Conservation (phyloP, 352 stramenopile genomes). For the Blastocystis sp. region DNA sequence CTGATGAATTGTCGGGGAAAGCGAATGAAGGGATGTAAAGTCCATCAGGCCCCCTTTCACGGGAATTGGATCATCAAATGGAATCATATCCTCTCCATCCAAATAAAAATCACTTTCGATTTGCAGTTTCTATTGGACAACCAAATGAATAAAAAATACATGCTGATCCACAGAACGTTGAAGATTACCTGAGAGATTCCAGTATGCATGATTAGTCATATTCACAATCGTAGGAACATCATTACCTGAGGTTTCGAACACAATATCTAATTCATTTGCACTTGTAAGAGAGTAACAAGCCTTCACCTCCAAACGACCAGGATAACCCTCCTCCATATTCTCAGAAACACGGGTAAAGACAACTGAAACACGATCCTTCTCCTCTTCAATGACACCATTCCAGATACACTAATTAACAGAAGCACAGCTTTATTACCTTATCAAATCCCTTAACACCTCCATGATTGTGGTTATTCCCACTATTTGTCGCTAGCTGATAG, state of each 20-base stretch:
- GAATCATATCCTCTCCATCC: constrained; percentile 65
- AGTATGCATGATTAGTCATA: constrained; percentile 71
- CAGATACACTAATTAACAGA: constrained; percentile 38
- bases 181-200: constrained; percentile 70
- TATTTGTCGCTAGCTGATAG: constrained; percentile 48
- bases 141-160: background rate
- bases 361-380: constrained; percentile 39
- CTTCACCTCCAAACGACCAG: constrained; percentile 55
- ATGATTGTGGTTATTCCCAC: constrained; percentile 63
- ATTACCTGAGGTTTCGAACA: constrained; percentile 56
- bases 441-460: constrained; percentile 62
- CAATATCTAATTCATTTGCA: constrained; percentile 63
- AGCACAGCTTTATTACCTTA: background rate
- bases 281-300: constrained; percentile 37
- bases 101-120: constrained; percentile 27
- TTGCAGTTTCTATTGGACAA: background rate
- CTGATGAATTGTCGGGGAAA: constrained; percentile 16
- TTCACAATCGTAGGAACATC: constrained; percentile 68
- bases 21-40: background rate
- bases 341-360: constrained; percentile 60
- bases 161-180: constrained; percentile 67
- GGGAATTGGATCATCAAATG: constrained; percentile 15
- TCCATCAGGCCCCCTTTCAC: constrained; percentile 51
- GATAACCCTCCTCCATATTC: constrained; percentile 70
- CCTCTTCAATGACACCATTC: background rate